Evolutionary conservation across 495 filamentous ascomycete genomes (phyloP), one percentile per base, ranked within the genome.

Genomic region (Daldinia loculata): DNA sequence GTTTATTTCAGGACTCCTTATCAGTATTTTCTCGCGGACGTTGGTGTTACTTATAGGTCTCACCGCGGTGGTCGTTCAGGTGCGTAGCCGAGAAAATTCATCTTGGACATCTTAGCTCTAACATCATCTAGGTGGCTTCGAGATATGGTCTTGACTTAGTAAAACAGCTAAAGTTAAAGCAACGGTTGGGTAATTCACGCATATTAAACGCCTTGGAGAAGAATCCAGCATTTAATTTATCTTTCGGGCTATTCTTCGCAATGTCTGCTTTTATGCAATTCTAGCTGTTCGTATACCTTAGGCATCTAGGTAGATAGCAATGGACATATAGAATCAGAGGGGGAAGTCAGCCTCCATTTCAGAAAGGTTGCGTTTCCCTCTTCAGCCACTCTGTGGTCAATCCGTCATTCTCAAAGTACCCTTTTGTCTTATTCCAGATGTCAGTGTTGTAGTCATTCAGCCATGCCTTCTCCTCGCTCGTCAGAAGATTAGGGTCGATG

Each of bases 381-480:
- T 93, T 82, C 74, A 99, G 80, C 95, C 95, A 99, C 56, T 84
- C 87, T 74, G 84, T 82, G 2, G 92, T 89, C 69, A 90, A 74
- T 59, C 87, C 81, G 72, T 92, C 92, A 2, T 87, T 80, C 75
- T 92, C 82, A 70, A 98, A 97, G 79, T 86, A 95, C n/a, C 81
- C 83, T 75, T 89, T 88, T 39, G 93, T 97, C 84, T 94, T 96
- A 62, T 90, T 87, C 79, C 87, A 86, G 19, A 99, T 89, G 76
- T 97, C 90, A 26, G 82, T 78, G 77, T 97, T 93, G 79, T 96
- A 97, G 56, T 88, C 84, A 75, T 98, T 95, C 61, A 99, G 79
- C 93, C 93, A 99, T 63, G 85, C 81, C 79, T 90, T 90, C 84
- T 99, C 96, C 32, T 77, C 83, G n/a, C 83, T 83, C 22, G 89